phyloP scores from a whole-genome alignment of 192 early-diverging fungal genomes.

The Jimgerdemannia flammicorona region DNA sequence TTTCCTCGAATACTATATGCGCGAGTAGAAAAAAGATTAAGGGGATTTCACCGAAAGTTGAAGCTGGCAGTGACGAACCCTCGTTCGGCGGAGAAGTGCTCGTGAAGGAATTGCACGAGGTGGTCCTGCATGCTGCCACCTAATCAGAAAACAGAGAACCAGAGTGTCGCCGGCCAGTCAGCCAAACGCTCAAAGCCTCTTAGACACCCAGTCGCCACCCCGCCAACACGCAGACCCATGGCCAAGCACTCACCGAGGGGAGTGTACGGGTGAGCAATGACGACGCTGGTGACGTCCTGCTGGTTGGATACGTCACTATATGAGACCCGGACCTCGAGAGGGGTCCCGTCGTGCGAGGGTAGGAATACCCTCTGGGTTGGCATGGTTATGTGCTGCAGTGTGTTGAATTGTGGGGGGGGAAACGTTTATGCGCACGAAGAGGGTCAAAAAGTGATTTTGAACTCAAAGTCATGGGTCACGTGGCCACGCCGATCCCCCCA shows the following conservation, averaged over 20 bases:
- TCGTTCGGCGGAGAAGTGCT: background rate
- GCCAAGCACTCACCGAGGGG: background rate
- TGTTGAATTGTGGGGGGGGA: background rate
- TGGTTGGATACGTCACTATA: background rate
- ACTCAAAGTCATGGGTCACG: background rate
- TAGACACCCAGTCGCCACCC: too few relatives aligned
- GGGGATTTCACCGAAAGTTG: background rate
- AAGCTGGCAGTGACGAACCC: background rate
- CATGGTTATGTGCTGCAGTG: background rate
- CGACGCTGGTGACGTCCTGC: background rate
- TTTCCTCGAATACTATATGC: too few relatives aligned
- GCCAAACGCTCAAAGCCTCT: too few relatives aligned
- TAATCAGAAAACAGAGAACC: background rate
- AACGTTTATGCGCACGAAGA: too few relatives aligned
- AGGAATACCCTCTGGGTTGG: background rate
- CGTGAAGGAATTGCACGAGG: background rate
- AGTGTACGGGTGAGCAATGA: background rate
- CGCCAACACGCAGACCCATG: too few relatives aligned
- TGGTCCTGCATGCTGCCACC: background rate
- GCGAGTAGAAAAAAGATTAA: too few relatives aligned
- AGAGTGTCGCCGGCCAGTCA: background rate
- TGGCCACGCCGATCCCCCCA: background rate
- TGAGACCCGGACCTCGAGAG: background rate
- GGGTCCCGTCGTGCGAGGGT: background rate
- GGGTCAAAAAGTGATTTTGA: too few relatives aligned